These are phyloP conservation scores for Diaporthe citri DNA, from an alignment of 2,329 filamentous ascomycete genomes.

Conservation along the genomic window DNA sequence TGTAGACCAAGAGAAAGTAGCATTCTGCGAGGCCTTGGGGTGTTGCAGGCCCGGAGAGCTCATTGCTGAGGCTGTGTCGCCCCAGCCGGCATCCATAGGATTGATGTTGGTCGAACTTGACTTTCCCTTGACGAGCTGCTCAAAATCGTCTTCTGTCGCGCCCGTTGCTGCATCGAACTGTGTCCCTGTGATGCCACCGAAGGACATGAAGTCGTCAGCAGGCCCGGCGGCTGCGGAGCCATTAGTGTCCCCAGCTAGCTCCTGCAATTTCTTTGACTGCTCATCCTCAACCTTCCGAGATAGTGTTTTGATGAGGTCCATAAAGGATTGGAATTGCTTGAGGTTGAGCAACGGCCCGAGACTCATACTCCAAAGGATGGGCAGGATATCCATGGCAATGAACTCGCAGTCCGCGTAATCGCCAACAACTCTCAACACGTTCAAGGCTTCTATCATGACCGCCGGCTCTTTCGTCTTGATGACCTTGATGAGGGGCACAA, in stretches of 20 bases:
- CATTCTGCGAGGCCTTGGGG: conserved; percentile 49
- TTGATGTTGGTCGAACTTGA: conserved; percentile 54
- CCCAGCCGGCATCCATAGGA: conserved; percentile 65
- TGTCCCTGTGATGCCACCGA: conserved; percentile 75
- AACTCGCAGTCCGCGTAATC: conserved; percentile 88
- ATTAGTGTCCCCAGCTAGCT: conserved; percentile 75
- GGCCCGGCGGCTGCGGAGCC: conserved; percentile 60
- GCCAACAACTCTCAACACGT: conserved; percentile 87
- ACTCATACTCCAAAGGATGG: conserved; percentile 91
- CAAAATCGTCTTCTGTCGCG: conserved; percentile 81
- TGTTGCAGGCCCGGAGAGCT: conserved; percentile 52
- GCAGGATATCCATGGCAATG: conserved; percentile 89
- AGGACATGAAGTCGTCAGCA: conserved; percentile 77
- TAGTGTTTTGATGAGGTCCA: conserved; percentile 86
- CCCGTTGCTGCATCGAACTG: conserved; percentile 65
- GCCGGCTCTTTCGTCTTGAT: conserved; percentile 99
- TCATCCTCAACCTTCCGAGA: conserved; percentile 88
- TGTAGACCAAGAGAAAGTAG: conserved; percentile 75
- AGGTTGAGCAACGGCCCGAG: conserved; percentile 90
- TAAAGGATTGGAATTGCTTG: conserved; percentile 89
- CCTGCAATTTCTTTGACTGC: conserved; percentile 88
- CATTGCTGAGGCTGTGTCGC: conserved; percentile 52
- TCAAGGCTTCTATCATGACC: conserved; percentile 94
- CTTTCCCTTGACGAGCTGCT: conserved; percentile 87
- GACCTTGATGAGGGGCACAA: conserved; percentile 87